Conservation (phyloP, 2,329 filamentous ascomycete species). For the Paracorniculantispora psalliotae region DNA sequence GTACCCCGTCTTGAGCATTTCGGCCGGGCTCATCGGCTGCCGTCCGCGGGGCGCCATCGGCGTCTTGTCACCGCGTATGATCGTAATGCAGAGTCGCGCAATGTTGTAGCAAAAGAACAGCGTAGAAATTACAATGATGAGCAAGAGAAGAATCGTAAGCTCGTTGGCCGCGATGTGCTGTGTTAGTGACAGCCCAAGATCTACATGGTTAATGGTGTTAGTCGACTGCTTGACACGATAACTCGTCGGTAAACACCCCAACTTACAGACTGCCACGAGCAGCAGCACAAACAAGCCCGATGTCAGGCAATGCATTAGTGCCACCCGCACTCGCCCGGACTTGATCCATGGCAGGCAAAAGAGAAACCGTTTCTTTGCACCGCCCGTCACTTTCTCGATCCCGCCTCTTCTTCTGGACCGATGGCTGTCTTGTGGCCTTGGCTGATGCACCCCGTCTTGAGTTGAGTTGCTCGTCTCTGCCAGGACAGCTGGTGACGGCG, state of each 20-base stretch:
- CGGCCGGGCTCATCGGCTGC: neutral
- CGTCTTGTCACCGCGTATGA: constrained; percentile 44
- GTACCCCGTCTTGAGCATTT: constrained; percentile 48
- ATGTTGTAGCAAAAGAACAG: constrained; percentile 79
- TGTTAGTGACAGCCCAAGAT: constrained; percentile 67
- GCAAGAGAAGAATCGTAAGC: constrained; percentile 74
- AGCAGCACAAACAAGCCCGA: constrained; percentile 58
- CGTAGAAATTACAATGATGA: constrained; percentile 68
- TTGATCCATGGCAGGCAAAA: constrained; percentile 53
- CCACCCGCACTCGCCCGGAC: constrained; percentile 48
- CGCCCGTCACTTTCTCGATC: neutral
- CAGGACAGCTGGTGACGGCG: neutral
- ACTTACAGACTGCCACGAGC: constrained; percentile 63
- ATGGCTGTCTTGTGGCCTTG: neutral
- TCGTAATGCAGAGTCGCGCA: constrained; percentile 65
- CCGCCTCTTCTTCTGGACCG: neutral
- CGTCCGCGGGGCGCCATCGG: neutral
- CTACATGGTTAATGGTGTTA: constrained; percentile 36
- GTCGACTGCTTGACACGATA: too few relatives aligned
- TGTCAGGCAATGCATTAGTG: constrained; percentile 57
- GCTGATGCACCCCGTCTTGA: neutral
- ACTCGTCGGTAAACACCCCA: neutral
- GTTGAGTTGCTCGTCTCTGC: neutral
- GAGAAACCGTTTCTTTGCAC: constrained; percentile 36
- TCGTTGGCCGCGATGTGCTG: constrained; percentile 59